Percentiles rank a stretch among this genome's conserved stretches.
Conservation (phyloP, 495 filamentous ascomycete genomes). For the Penicillium verhagenii region DNA sequence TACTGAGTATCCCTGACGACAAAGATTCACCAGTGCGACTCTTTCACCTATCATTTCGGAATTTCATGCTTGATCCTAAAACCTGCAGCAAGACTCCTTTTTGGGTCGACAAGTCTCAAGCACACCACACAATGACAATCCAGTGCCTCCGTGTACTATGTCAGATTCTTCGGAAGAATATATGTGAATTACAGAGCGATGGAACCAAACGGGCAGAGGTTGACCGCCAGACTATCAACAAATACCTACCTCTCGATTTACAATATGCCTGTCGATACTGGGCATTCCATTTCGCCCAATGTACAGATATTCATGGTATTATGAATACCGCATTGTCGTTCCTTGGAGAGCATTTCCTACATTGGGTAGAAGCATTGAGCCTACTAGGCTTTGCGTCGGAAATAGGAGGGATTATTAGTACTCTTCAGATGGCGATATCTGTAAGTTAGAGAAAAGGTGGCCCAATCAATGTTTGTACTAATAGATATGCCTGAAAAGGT, state of each 20-base stretch:
- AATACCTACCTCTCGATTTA: constrained; percentile 24
- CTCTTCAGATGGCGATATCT: neutral
- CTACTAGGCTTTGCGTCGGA: constrained; percentile 23
- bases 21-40: neutral
- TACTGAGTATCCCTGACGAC: neutral
- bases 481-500: constrained; percentile 2
- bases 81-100: constrained; percentile 8
- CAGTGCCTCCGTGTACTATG: constrained; percentile 30
- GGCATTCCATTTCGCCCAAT: neutral
- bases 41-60: constrained; percentile 9
- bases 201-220: constrained; percentile 25
- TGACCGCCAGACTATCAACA: constrained; percentile 11
- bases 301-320: constrained; percentile 6
- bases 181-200: constrained; percentile 28
- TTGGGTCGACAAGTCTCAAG: constrained; percentile 6
- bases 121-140: constrained; percentile 1
- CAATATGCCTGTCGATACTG: constrained; percentile 40
- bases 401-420: neutral
- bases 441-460: neutral
- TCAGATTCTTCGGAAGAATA: constrained; percentile 27
- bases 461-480: neutral
- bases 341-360: constrained; percentile 39
- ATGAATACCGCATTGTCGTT: constrained; percentile 29
- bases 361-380: constrained; percentile 43
- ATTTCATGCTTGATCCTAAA: constrained; percentile 7